A percentile compares a stretch with the other conserved stretches of the same genome.
phyloP scores from a whole-genome alignment of 139 green algal genomes.

The Desmodesmus armatus region DNA sequence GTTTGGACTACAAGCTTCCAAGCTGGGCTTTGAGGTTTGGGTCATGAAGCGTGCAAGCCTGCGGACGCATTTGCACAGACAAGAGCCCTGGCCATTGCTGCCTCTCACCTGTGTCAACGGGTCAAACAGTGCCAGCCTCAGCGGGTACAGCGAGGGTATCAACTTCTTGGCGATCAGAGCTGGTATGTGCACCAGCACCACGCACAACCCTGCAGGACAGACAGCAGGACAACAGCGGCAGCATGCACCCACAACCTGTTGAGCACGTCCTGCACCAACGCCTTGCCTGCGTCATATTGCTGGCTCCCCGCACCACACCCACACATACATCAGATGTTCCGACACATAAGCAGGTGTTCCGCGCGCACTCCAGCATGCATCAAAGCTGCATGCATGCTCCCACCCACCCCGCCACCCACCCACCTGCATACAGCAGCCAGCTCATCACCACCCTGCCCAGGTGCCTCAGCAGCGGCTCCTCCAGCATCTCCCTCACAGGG shows the following conservation, averaged over 20 bases:
- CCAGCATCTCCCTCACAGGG: slow-evolving; percentile 43
- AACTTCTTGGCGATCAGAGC: slow-evolving; percentile 35
- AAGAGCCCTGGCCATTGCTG: too few species aligned
- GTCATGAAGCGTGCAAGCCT: too few species aligned
- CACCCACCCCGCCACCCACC: not conserved
- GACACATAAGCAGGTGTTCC: too few species aligned
- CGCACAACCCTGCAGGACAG: slow-evolving; percentile 10
- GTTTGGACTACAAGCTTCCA: too few species aligned
- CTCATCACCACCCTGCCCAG: slow-evolving; percentile 10
- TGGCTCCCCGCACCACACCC: not conserved
- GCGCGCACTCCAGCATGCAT: too few species aligned
- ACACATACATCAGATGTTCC: not conserved
- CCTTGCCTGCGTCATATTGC: not conserved
- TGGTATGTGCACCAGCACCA: slow-evolving; percentile 49
- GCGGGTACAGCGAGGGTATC: slow-evolving; percentile 32
- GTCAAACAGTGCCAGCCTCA: slow-evolving; percentile 42
- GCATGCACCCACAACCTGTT: not conserved
- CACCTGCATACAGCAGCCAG: slow-evolving; percentile 38
- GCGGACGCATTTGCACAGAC: too few species aligned
- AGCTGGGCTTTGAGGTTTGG: too few species aligned
- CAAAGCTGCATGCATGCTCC: too few species aligned
- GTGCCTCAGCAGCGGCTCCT: slow-evolving; percentile 41
- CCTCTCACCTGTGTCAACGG: slow-evolving; percentile 22
- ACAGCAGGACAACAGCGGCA: not conserved
- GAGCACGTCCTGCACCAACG: not conserved